These are phyloP conservation scores for Paraphoma chrysanthemicola DNA, from an alignment of 2,329 filamentous ascomycete genomes.

Conservation along the genomic window DNA sequence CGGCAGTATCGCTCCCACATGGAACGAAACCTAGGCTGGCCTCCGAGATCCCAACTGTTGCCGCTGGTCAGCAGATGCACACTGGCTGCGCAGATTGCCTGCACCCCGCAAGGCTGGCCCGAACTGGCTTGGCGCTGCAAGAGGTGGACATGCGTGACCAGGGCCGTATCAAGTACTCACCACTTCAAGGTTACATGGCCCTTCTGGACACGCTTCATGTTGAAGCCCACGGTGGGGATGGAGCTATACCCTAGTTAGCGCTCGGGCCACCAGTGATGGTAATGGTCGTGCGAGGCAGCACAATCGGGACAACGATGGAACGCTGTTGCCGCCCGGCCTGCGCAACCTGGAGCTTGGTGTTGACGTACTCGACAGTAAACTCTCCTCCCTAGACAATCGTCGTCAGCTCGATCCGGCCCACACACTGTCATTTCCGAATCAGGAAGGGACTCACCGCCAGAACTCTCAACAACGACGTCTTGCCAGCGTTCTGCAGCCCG, in stretches of 20 bases:
- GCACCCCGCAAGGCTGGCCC: constrained; percentile 39
- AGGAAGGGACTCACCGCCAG: constrained; percentile 77
- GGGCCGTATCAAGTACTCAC: constrained; percentile 54
- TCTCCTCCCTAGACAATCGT: constrained; percentile 78
- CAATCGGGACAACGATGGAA: constrained; percentile 33
- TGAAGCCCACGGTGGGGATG: constrained; percentile 98
- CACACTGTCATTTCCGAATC: constrained; percentile 40
- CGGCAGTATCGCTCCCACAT: constrained; percentile 99
- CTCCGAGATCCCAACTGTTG: constrained; percentile 88
- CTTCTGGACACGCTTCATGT: constrained; percentile 97
- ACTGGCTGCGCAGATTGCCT: constrained; percentile 34
- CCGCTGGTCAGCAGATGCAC: constrained; percentile 46
- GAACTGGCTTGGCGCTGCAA: constrained; percentile 44
- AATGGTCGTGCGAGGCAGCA: constrained; percentile 39
- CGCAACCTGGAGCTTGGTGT: constrained; percentile 29
- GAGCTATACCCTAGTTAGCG: constrained; percentile 69
- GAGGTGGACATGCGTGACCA: constrained; percentile 46
- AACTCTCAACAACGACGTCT: constrained; percentile 92
- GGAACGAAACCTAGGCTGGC: constrained; percentile 92
- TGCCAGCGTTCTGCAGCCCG: constrained; percentile 95
- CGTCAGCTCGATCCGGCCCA: constrained; percentile 34
- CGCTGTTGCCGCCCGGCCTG: constrained; percentile 32
- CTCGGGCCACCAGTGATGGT: constrained; percentile 36
- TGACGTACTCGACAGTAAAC: constrained; percentile 95
- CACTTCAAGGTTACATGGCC: constrained; percentile 98